Conservation (phyloP, 306 rosid genomes). For the Prunus kanzakura region DNA sequence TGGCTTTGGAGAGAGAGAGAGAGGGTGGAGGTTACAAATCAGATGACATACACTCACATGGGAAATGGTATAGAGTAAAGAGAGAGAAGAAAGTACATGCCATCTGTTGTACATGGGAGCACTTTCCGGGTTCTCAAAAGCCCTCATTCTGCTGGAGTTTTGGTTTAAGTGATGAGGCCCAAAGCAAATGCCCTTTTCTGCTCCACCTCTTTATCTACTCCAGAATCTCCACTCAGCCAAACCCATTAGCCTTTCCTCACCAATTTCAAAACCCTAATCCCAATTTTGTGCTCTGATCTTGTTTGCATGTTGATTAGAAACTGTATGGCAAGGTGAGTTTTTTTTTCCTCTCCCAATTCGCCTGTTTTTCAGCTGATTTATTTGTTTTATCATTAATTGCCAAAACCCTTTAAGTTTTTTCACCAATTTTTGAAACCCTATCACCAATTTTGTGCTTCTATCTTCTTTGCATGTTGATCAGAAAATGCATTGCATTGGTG, state of each 20-base stretch:
- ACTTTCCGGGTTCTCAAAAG: slow-evolving; percentile 38
- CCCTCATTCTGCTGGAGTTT: slow-evolving; percentile 7
- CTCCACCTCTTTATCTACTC: neutral
- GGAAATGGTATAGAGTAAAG: slow-evolving; percentile 35
- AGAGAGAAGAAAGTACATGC: slow-evolving; percentile 26
- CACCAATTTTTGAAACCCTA: slow-evolving; percentile 37
- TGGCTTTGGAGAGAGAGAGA: slow-evolving; percentile 13
- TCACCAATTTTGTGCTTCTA: slow-evolving; percentile 1
- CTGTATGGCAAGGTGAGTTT: slow-evolving; percentile 18
- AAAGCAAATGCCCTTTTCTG: neutral
- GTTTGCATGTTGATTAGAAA: slow-evolving; percentile 18
- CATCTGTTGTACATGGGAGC: slow-evolving; percentile 38
- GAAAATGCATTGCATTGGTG: slow-evolving; percentile 25
- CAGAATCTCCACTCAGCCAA: neutral
- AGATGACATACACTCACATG: slow-evolving; percentile 43
- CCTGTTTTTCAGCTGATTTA: neutral
- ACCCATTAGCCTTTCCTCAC: slow-evolving; percentile 4
- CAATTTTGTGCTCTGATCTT: slow-evolving; percentile 9
- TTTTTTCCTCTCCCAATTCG: neutral
- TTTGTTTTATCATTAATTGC: neutral
- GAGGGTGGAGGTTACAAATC: slow-evolving; percentile 16
- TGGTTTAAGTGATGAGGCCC: slow-evolving; percentile 22
- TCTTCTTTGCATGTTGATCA: slow-evolving; percentile 22
- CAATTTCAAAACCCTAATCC: slow-evolving; percentile 25
- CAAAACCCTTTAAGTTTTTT: neutral